A percentile compares a stretch with the other conserved stretches of the same genome.
Evolutionary conservation across 129 eudicot genomes (phyloP).

Genomic region (Artemisia annua): DNA sequence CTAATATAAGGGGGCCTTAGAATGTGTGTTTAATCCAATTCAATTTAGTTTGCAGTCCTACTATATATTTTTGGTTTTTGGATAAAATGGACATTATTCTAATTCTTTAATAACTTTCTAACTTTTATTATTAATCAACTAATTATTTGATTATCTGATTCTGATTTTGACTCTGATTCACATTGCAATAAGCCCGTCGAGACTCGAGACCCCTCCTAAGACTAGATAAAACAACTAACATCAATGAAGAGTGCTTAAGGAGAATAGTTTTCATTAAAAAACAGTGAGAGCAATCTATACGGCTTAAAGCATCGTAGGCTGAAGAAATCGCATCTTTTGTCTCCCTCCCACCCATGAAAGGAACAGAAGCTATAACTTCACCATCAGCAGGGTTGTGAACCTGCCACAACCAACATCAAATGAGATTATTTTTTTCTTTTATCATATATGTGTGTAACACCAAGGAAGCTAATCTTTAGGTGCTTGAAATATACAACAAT

Average conservation of each 20-base stretch:
- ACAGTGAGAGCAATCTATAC: conserved; percentile 28
- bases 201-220: not conserved
- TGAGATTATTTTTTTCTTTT: not conserved
- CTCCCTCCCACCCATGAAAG: conserved; percentile 91
- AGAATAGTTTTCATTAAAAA: not conserved
- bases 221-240: not conserved
- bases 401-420: conserved; percentile 47
- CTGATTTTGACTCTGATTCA: not conserved
- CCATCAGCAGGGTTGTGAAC: conserved; percentile 86
- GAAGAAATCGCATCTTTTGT: conserved; percentile 84
- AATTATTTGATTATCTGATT: not conserved
- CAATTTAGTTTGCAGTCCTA: not conserved
- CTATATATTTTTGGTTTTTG: not conserved
- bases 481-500: not conserved
- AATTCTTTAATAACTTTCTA: not conserved
- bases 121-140: no score
- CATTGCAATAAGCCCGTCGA: not conserved
- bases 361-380: conserved; percentile 65
- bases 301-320: conserved; percentile 62
- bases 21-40: not conserved
- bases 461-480: not conserved
- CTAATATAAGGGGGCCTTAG: not conserved
- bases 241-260: not conserved
- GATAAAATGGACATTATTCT: not conserved
- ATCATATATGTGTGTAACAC: not conserved